phyloP scores from a whole-genome alignment of 768 basidiomycete genomes.

The Suillus sp. region DNA sequence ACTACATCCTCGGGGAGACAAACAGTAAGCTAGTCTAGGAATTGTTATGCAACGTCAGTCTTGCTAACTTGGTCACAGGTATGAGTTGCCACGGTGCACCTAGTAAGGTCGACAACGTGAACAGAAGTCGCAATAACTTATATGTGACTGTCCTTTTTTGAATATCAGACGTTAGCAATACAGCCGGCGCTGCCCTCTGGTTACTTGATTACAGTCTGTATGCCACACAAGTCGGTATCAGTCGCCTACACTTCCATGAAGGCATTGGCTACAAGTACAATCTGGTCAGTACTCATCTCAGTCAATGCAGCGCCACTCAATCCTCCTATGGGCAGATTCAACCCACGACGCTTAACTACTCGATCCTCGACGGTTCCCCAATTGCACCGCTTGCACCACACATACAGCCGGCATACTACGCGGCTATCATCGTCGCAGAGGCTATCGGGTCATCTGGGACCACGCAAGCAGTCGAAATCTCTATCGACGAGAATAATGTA shows the following conservation, averaged over 20 bases:
- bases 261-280: conserved; percentile 75
- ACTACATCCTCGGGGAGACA: conserved; percentile 65
- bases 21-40: conserved; percentile 44
- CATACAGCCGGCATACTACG: conserved; percentile 68
- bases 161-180: conserved; percentile 57
- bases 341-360: conserved; percentile 57
- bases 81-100: conserved; percentile 43
- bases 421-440: conserved; percentile 60
- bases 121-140: neutral
- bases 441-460: conserved; percentile 51
- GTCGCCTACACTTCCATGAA: conserved; percentile 61
- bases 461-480: conserved; percentile 49
- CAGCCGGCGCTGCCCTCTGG: conserved; percentile 73
- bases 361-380: conserved; percentile 55
- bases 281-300: conserved; percentile 39
- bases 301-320: neutral
- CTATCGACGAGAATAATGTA: conserved; percentile 46
- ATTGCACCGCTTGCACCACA: conserved; percentile 58
- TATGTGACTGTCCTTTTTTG: conserved; percentile 15
- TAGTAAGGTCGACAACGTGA: conserved; percentile 13
- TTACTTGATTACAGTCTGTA: conserved; percentile 64
- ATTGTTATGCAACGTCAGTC: neutral
- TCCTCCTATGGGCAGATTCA: conserved; percentile 50
- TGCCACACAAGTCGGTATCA: conserved; percentile 56
- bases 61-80: conserved; percentile 15